Evolutionary conservation across 805 yeast species (phyloP).

Genomic region (Metschnikowia gelsemii): DNA sequence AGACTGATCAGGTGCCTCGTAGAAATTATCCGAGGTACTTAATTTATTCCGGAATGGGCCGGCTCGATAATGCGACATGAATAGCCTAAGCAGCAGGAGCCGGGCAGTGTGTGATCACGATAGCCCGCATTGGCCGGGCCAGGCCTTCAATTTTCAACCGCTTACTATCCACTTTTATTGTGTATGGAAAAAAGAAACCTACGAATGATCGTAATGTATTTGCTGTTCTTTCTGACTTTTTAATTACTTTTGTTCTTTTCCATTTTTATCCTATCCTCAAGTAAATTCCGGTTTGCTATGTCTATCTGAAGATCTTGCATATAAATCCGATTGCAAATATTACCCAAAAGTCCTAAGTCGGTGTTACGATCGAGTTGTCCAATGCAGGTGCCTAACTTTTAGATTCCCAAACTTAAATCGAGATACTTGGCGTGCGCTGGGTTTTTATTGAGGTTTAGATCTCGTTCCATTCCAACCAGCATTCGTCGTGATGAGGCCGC

Average conservation of each 20-base stretch:
- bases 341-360: neutral
- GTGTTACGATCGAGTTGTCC: too few species aligned
- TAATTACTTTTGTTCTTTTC: neutral
- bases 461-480: slow-evolving; percentile 47
- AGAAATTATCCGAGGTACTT: too few species aligned
- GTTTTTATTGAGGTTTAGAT: neutral
- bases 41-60: too few species aligned
- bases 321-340: slow-evolving; percentile 2
- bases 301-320: slow-evolving; percentile 7
- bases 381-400: too few species aligned
- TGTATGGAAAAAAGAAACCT: too few species aligned
- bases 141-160: too few species aligned
- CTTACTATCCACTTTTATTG: too few species aligned
- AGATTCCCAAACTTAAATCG: too few species aligned
- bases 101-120: neutral
- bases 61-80: slow-evolving; percentile 4
- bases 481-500: slow-evolving; percentile 51
- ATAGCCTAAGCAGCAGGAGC: slow-evolving; percentile 1
- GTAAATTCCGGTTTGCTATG: neutral
- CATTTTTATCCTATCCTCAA: neutral
- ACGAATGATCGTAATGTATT: too few species aligned
- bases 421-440: too few species aligned
- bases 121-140: slow-evolving; percentile 1
- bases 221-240: neutral
- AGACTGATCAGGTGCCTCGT: neutral